Base-by-base conservation (phyloP, 1,284 basidiomycete species). In the Schizopora paradoxa region DNA sequence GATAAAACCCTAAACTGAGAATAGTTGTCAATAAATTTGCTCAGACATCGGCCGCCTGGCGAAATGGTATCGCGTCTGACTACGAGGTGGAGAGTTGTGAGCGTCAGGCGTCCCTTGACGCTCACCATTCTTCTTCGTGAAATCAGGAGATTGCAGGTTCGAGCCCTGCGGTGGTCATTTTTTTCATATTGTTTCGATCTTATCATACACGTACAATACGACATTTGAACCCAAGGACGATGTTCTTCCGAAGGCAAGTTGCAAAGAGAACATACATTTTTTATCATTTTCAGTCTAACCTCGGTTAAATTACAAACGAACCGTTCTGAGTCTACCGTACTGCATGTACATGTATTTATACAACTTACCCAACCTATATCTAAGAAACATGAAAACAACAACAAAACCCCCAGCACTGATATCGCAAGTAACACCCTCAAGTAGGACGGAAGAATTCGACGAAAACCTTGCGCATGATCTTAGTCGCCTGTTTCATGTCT, bases 1-100 rank as follows among this genome's bases (percentile, higher is more conserved):
- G 63, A 76, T 78, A 43, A 82, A 81, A 54, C 63, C 68, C 41
- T 83, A 83, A 66, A 67, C 81, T n/a, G n/a, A n/a, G n/a, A n/a
- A n/a, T n/a, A n/a, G n/a, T n/a, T n/a, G n/a, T n/a, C n/a, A n/a
- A n/a, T n/a, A n/a, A n/a, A n/a, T n/a, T n/a, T n/a, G n/a, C n/a
- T n/a, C n/a, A n/a, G n/a, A n/a, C n/a, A n/a, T n/a, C n/a, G n/a
- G n/a, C n/a, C n/a, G n/a, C n/a, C n/a, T n/a, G n/a, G n/a, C n/a
- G n/a, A n/a, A n/a, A n/a, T n/a, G n/a, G n/a, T n/a, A n/a, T n/a
- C n/a, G n/a, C n/a, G n/a, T n/a, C n/a, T n/a, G n/a, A n/a, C n/a
- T n/a, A 59, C 58, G 39, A 64, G 61, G 39, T 40, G 52, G 16
- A 38, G 47, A 19, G 21, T 53, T 27, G 46, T 38, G 43, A 40